Percentiles rank a stretch among this genome's conserved stretches.
Conservation (phyloP, 306 rosid species). For the Phaseolus lunatus region DNA sequence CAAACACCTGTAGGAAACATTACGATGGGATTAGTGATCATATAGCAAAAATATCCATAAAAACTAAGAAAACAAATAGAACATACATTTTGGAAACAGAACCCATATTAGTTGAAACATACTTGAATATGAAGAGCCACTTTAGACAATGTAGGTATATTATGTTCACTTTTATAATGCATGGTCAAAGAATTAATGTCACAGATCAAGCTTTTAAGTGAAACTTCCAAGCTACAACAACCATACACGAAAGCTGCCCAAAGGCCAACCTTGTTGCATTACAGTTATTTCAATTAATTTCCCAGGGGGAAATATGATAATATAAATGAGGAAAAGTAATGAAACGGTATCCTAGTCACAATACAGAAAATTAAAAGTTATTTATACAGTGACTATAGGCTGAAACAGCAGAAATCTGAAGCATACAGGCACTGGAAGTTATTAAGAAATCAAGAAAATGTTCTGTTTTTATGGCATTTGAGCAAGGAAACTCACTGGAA, state of each 20-base stretch:
- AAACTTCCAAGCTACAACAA: conserved; percentile 26
- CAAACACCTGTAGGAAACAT: conserved; percentile 66
- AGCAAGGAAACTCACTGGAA: background rate
- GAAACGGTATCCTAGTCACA: background rate
- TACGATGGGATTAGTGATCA: conserved; percentile 38
- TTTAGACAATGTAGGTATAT: background rate
- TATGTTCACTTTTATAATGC: background rate
- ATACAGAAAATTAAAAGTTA: background rate
- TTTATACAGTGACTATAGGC: background rate
- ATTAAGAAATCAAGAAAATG: background rate
- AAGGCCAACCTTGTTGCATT: background rate
- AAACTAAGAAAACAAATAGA: conserved; percentile 4
- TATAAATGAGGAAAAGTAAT: background rate
- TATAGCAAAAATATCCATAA: conserved; percentile 24
- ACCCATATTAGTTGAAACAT: conserved; percentile 1
- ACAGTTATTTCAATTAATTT: conserved; percentile 1
- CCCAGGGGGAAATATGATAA: conserved; percentile 13
- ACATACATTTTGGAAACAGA: conserved; percentile 21
- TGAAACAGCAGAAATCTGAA: conserved; percentile 18
- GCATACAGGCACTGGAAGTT: background rate
- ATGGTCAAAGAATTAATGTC: background rate
- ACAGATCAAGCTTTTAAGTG: conserved; percentile 21
- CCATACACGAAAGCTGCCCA: background rate
- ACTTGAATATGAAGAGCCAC: conserved; percentile 4
- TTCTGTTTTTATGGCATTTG: too few species aligned